phyloP scores from a whole-genome alignment of 306 rosid species.

The Castanea mollissima region DNA sequence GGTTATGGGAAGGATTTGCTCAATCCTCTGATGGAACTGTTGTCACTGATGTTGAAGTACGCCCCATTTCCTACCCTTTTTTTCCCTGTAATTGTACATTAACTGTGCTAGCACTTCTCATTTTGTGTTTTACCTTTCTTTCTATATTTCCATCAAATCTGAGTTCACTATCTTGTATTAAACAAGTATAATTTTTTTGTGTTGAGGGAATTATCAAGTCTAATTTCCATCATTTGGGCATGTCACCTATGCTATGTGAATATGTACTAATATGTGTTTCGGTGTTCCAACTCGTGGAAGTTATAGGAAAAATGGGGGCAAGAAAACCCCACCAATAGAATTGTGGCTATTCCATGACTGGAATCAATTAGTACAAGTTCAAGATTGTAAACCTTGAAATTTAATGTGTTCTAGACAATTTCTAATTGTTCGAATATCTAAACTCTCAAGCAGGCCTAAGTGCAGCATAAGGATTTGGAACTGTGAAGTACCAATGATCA shows the following conservation, averaged over 20 bases:
- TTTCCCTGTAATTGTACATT: neutral
- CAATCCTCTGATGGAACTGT: constrained; percentile 87
- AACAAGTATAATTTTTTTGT: neutral
- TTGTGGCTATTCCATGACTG: neutral
- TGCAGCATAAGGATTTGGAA: neutral
- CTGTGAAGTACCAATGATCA: neutral
- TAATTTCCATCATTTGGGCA: neutral
- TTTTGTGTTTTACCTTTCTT: neutral
- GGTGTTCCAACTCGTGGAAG: neutral
- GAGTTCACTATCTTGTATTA: neutral
- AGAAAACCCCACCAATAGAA: neutral
- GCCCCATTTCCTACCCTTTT: constrained; percentile 22
- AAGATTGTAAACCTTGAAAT: neutral
- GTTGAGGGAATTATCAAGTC: neutral
- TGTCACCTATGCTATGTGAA: neutral
- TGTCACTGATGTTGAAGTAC: constrained; percentile 87
- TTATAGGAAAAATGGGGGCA: neutral
- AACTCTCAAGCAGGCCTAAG: neutral
- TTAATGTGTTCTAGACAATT: neutral
- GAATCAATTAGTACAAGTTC: neutral
- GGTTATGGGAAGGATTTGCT: constrained; percentile 96
- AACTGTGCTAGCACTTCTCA: neutral
- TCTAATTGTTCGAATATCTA: neutral
- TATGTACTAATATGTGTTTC: neutral
- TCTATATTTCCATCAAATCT: neutral